Evolutionary conservation across 2,329 filamentous ascomycete genomes (phyloP), one percentile per base, ranked within the genome.

Genomic region (Zymoseptoria ardabiliae): DNA sequence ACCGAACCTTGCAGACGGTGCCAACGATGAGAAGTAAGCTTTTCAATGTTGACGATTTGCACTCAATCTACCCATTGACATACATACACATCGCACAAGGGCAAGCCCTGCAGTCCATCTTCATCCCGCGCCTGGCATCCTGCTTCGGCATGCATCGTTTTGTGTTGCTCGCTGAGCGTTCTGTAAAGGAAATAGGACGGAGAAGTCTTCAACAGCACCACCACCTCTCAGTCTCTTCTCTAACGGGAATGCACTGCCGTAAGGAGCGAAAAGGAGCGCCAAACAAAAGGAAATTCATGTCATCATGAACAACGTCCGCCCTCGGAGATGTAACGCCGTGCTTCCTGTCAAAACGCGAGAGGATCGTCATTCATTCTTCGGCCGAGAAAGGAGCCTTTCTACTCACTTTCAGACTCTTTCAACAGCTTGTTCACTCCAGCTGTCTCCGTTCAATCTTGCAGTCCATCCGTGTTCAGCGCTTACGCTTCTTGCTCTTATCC

Each of bases 401-500:
- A 7, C 25, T 28, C 25, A n/a, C 35, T 45, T n/a, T 45, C 17
- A n/a, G 35, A 45, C 35, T 45, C 35, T 45, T 45, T 45, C 17
- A 45, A 13, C 35, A n/a, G 35, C 35, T 45, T n/a, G 13, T n/a
- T 17, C 35, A 1, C 35, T 45, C 35, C 13, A 45, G 35, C 35
- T 45, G 35, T n/a, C 6, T 13, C 17, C 11, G 35, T 45, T 45
- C 35, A 45, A 45, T n/a, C 17, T 41, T 45, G 35, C 17, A 45
- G 10, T 45, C 13, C 13, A 17, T 17, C 11, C 30, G 28, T 2
- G 54, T 21, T 25, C 59, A 66, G 23, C 63, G 63, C 62, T 63
- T 66, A 55, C 70, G 63, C 79, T 89, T 89, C 70, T 85, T 81
- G 77, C 88, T 88, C 80, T 87, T 88, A 65, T 86, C 83, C 28